Conservation (phyloP, 2,329 filamentous ascomycete species). For the Fusarium oxysporum region DNA sequence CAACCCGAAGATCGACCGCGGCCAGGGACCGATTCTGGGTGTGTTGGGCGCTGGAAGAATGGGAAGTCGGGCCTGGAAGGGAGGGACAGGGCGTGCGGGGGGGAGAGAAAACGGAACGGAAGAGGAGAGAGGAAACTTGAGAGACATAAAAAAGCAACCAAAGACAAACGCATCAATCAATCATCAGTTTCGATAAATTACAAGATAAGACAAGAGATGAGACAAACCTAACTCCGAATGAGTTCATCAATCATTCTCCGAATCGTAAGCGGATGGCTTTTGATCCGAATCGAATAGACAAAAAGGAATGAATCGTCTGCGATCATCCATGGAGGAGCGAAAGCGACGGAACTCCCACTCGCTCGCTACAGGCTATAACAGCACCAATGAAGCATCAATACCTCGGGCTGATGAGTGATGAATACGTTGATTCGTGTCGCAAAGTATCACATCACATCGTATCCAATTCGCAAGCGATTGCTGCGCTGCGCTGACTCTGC, state of each 20-base stretch:
- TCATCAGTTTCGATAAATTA: conserved; percentile 9
- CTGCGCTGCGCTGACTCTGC: conserved; percentile 25
- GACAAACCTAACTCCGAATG: conserved; percentile 11
- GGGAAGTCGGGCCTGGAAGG: background rate
- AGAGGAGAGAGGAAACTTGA: conserved; percentile 28
- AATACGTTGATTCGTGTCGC: conserved; percentile 30
- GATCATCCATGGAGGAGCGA: conserved; percentile 3
- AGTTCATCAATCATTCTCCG: background rate
- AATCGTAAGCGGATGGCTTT: conserved; percentile 10
- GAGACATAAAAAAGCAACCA: conserved; percentile 31
- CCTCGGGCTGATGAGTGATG: conserved; percentile 19
- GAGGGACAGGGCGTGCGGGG: conserved; percentile 4
- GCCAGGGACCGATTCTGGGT: conserved; percentile 27
- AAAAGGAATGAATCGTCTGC: conserved; percentile 22
- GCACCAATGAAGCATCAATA: conserved; percentile 25
- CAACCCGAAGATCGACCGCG: background rate
- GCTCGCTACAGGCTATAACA: conserved; percentile 11
- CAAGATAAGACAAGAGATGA: background rate
- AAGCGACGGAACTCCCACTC: conserved; percentile 2
- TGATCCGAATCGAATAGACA: background rate
- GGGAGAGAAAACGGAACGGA: conserved; percentile 16
- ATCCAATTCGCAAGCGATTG: conserved; percentile 11
- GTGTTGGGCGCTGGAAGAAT: conserved; percentile 21
- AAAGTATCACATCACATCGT: conserved; percentile 8
- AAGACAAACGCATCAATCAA: conserved; percentile 8